phyloP scores from a whole-genome alignment of 805 yeast genomes.

The Isabelozyma pseudorhagii region DNA sequence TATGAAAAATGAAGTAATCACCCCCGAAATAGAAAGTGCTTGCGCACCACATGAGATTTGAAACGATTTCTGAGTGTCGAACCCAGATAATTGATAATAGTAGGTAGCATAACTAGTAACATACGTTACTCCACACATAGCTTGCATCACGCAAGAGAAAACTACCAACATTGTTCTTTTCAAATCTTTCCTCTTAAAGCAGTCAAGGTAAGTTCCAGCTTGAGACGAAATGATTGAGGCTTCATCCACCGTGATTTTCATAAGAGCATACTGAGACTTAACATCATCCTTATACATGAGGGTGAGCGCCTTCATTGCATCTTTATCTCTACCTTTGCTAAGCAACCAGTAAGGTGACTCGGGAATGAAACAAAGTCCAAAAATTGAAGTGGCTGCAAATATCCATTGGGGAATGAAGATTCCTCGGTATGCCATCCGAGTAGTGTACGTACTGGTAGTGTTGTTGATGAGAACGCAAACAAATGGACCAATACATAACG shows the following conservation, averaged over 20 bases:
- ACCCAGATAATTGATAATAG: conserved; percentile 26
- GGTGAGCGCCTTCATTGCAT: conserved; percentile 23
- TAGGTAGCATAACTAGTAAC: conserved; percentile 23
- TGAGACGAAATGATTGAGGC: conserved; percentile 2
- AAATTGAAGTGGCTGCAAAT: neutral
- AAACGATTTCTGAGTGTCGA: conserved; percentile 5
- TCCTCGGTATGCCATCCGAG: conserved; percentile 13
- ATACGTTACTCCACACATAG: conserved; percentile 24
- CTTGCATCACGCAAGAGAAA: conserved; percentile 22
- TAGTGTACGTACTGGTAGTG: neutral
- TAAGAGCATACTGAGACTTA: conserved; percentile 21
- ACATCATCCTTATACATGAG: conserved; percentile 9
- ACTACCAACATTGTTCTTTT: conserved; percentile 39
- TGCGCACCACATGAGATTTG: conserved; percentile 25
- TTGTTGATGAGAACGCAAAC: conserved; percentile 8
- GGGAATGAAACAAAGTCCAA: conserved; percentile 27
- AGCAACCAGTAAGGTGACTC: conserved; percentile 43
- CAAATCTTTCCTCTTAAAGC: conserved; percentile 36
- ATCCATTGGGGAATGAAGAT: conserved; percentile 1
- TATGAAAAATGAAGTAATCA: conserved; percentile 17
- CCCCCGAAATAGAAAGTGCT: conserved; percentile 11
- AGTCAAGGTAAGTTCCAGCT: conserved; percentile 28
- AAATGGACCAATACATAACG: conserved; percentile 28
- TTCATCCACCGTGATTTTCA: conserved; percentile 19
- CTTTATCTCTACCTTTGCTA: conserved; percentile 20